Conservation (phyloP, 2,329 filamentous ascomycete genomes). For the Calonectria pseudoturangicola region DNA sequence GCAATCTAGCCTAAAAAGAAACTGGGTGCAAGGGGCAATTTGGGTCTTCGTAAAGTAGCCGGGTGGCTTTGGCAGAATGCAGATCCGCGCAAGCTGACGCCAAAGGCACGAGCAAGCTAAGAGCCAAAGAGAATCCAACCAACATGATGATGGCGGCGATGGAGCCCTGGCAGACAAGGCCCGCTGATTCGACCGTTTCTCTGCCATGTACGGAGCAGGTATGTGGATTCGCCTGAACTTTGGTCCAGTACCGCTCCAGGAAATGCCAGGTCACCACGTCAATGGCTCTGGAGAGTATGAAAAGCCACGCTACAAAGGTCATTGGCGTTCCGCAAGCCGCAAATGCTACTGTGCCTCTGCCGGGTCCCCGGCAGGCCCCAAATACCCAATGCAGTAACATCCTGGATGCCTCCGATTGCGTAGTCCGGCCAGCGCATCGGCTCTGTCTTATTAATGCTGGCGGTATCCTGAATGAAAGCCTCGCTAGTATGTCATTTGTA, state of each 20-base stretch:
- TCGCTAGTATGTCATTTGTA: neutral
- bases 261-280: constrained; percentile 24
- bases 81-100: constrained; percentile 19
- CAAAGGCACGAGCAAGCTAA: constrained; percentile 23
- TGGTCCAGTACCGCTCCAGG: constrained; percentile 11
- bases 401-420: constrained; percentile 46
- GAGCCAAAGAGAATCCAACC: neutral
- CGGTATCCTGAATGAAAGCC: neutral
- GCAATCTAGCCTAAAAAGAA: constrained; percentile 17
- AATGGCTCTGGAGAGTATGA: constrained; percentile 19
- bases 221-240: constrained; percentile 26
- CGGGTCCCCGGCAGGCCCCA: constrained; percentile 48
- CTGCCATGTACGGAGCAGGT: neutral
- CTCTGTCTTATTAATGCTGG: constrained; percentile 16
- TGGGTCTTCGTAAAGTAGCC: constrained; percentile 32
- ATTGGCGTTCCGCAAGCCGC: constrained; percentile 31
- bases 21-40: constrained; percentile 11
- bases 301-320: constrained; percentile 41
- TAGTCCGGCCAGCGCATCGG: constrained; percentile 36
- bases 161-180: neutral
- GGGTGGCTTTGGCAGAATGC: constrained; percentile 30
- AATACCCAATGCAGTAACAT: constrained; percentile 41
- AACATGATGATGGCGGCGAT: constrained; percentile 22
- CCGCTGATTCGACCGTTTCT: constrained; percentile 1
- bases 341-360: constrained; percentile 47